Evolutionary conservation across 768 basidiomycete genomes (phyloP).

Genomic region (Boletus subcaerulescens): DNA sequence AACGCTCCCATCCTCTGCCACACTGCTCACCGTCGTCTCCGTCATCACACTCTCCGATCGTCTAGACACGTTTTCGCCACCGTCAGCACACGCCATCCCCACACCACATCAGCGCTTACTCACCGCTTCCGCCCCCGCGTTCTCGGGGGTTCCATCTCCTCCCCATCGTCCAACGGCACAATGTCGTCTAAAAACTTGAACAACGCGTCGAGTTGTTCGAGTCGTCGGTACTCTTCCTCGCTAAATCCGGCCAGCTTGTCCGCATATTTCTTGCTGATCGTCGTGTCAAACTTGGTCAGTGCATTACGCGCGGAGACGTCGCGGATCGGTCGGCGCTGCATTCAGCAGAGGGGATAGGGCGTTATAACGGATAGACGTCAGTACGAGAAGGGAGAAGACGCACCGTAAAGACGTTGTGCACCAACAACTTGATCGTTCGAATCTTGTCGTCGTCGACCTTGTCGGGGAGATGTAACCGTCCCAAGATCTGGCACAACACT

Average conservation of each 20-base stretch:
- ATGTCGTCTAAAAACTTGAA: slow-evolving; percentile 75
- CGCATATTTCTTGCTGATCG: slow-evolving; percentile 68
- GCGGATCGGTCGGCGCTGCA: slow-evolving; percentile 54
- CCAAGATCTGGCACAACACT: slow-evolving; percentile 58
- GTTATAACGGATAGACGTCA: background rate
- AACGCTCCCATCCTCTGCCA: slow-evolving; percentile 32
- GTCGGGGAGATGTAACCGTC: slow-evolving; percentile 65
- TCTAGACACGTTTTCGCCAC: slow-evolving; percentile 31
- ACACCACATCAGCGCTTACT: background rate
- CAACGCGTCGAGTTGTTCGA: slow-evolving; percentile 58
- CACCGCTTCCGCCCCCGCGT: slow-evolving; percentile 48
- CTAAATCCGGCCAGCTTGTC: slow-evolving; percentile 67
- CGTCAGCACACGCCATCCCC: no score
- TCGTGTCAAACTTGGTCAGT: slow-evolving; percentile 63
- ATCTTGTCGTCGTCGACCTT: slow-evolving; percentile 68
- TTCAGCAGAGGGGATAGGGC: background rate
- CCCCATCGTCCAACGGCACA: slow-evolving; percentile 63
- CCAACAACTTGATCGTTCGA: slow-evolving; percentile 56
- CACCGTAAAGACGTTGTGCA: slow-evolving; percentile 39
- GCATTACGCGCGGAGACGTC: slow-evolving; percentile 66
- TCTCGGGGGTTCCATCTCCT: slow-evolving; percentile 42
- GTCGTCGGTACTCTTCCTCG: slow-evolving; percentile 66
- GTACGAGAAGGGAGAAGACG: background rate
- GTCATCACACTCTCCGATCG: slow-evolving; percentile 59
- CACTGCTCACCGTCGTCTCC: slow-evolving; percentile 39